Percentiles rank a stretch among this genome's conserved stretches.
Conservation (phyloP, 306 rosid genomes). For the Elaeagnus macrophylla region DNA sequence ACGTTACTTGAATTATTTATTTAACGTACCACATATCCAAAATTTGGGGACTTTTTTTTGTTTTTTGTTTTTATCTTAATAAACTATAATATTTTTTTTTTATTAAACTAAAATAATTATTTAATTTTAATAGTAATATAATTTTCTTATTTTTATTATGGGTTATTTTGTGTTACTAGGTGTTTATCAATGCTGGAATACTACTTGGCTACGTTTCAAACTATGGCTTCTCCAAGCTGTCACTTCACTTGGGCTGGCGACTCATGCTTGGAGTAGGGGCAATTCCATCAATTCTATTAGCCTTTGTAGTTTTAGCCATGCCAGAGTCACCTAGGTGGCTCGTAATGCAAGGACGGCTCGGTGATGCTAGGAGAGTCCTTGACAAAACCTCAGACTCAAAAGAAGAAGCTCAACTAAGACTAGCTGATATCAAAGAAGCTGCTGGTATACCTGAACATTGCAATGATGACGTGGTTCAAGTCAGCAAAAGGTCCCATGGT, state of each 20-base stretch:
- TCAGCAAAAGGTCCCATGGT: slow-evolving; percentile 25
- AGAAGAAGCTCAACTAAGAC: slow-evolving; percentile 43
- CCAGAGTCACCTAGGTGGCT: slow-evolving; percentile 92
- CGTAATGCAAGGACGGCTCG: slow-evolving; percentile 69
- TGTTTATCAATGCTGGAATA: slow-evolving; percentile 58
- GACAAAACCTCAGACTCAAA: slow-evolving; percentile 48
- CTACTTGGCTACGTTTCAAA: slow-evolving; percentile 62
- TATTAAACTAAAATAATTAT: too few species aligned
- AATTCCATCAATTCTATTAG: slow-evolving; percentile 39
- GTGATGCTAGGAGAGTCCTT: slow-evolving; percentile 51
- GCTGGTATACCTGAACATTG: slow-evolving; percentile 57
- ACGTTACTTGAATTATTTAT: too few species aligned
- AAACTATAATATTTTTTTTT: too few species aligned
- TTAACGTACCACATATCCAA: too few species aligned
- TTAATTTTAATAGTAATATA: too few species aligned
- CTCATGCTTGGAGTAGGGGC: slow-evolving; percentile 76
- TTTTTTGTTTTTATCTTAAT: too few species aligned
- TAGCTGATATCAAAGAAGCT: slow-evolving; percentile 60
- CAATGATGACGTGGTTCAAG: slow-evolving; percentile 48
- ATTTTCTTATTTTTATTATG: neutral
- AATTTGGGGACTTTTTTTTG: too few species aligned
- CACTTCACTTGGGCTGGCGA: slow-evolving; percentile 49
- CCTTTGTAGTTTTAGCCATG: slow-evolving; percentile 51
- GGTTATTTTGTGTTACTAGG: slow-evolving; percentile 23
- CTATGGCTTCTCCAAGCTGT: slow-evolving; percentile 48